Evolutionary conservation across 192 early-diverging fungal species (phyloP), one percentile per base, ranked within the genome.

Genomic region (Phycomyces nitens): DNA sequence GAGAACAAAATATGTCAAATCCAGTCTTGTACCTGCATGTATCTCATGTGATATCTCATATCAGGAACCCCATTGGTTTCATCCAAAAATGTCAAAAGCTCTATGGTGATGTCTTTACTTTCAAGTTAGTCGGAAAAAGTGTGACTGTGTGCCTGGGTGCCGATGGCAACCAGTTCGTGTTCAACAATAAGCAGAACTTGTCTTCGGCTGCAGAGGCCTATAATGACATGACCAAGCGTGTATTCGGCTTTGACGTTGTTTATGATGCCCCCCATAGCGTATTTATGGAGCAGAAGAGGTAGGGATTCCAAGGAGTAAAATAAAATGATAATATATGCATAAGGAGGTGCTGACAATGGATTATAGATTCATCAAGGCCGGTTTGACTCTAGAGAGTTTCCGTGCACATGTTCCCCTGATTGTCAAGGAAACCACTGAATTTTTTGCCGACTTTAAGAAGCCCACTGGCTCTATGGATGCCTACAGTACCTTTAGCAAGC

Each of bases 201-300:
- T 92, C 91, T 51, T 91, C 89, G 41, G 94, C 95, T 34, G 96
- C 95, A 70, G 92, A 89, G 60, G 94, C 94, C 23, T 99, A 99
- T 75, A 90, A 89, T 64, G 85, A 84, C 51, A 83, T 99, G 71
- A 99, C 95, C 34, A 92, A 89, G 52, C 92, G 92, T 9, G 94
- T 97, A 39, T 99, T 99, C 78, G 96, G 96, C 57, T 80, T 77
- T 59, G 94, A 90, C 43, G 95, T 99, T 49, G 96, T 99, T 29
- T 99, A 99, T 80, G 96, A 99, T 75, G 93, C 92, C 49, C 86
- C 85, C 24, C 95, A 97, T 77, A 65, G 84, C 39, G 81, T 94
- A 53, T 87, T 99, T 65, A 97, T 99, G 95, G 94, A 99, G 79
- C 96, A 99, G 80, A 99, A 99, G 83, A 94, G 81, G 89, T 87